Evolutionary conservation across 2,329 filamentous ascomycete species (phyloP), one percentile per base, ranked within the genome.

Genomic region (Ophiocordyceps camponoti-floridani): DNA sequence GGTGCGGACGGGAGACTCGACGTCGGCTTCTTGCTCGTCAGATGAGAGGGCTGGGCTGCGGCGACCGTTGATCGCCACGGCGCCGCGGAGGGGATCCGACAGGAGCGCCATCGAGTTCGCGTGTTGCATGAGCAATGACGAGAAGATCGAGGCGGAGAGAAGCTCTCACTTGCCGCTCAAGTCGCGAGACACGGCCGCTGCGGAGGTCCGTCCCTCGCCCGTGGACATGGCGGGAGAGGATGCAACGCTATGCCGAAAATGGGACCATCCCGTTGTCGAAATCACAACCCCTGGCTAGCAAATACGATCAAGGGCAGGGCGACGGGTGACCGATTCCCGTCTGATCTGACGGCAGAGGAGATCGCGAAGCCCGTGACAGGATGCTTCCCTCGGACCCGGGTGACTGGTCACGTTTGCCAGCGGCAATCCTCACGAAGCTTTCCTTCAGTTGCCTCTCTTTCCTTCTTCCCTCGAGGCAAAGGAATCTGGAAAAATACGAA

Each of bases 361-460:
- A 48, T 48, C 47, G 44, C 23, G 14, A 10, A 13, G n/a, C 44
- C 44, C 27, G n/a, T 47, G 44, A 45, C 37, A 43, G 46, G 46
- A 9, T 28, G 33, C 11, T 14, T 37, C 33, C 13, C 14, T n/a
- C 16, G 35, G 35, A 18, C 14, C 35, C 16, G 35, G 35, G 18
- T 38, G 35, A 38, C 35, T 19, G 35, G 35, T 38, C 35, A 16
- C 18, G 35, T 14, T 16, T 16, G 35, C 14, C 16, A 16, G 7
- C 28, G 28, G 28, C 28, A 30, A 30, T 30, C 28, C 28, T 30
- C 9, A 30, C 28, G 28, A 30, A 30, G 28, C 8, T 12, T 8
- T 30, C 23, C 23, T 23, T 23, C 23, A 30, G 28, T 18, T 11
- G 4, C 18, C 18, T 18, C 7, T 38, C 16, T 19, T 19, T 11